A percentile compares a stretch with the other conserved stretches of the same genome.
phyloP scores from a whole-genome alignment of 345 rosid species.

The Litchi chinensis region DNA sequence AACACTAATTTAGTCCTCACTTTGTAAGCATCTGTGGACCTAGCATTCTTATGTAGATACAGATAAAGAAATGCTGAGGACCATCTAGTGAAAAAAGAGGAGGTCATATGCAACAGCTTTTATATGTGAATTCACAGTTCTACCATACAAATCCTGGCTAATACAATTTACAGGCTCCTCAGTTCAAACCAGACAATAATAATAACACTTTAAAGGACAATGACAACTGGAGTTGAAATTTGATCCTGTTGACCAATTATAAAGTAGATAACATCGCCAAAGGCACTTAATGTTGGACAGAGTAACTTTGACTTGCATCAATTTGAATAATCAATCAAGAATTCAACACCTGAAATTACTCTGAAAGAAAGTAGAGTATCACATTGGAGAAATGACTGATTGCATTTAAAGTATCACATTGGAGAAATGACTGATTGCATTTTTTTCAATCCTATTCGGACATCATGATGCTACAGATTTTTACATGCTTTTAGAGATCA shows the following conservation, averaged over 20 bases:
- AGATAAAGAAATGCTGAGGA: not conserved
- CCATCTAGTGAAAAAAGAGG: no score
- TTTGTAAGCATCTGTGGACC: no score
- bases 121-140: no score
- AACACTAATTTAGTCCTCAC: no score
- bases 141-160: no score
- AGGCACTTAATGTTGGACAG: not conserved
- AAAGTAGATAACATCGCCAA: not conserved
- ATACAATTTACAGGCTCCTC: no score
- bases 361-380: not conserved
- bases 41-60: no score
- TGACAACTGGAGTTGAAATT: not conserved
- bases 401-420: not conserved
- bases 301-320: not conserved
- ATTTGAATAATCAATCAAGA: not conserved
- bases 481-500: constrained; percentile 5
- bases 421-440: not conserved
- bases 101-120: no score
- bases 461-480: not conserved
- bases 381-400: not conserved
- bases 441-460: not conserved
- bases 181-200: no score
- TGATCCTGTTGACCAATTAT: not conserved
- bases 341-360: not conserved
- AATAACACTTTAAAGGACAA: no score